A percentile compares a stretch with the other conserved stretches of the same genome.
phyloP scores from a whole-genome alignment of 495 filamentous ascomycete species.

The Lophiotrema nucula region DNA sequence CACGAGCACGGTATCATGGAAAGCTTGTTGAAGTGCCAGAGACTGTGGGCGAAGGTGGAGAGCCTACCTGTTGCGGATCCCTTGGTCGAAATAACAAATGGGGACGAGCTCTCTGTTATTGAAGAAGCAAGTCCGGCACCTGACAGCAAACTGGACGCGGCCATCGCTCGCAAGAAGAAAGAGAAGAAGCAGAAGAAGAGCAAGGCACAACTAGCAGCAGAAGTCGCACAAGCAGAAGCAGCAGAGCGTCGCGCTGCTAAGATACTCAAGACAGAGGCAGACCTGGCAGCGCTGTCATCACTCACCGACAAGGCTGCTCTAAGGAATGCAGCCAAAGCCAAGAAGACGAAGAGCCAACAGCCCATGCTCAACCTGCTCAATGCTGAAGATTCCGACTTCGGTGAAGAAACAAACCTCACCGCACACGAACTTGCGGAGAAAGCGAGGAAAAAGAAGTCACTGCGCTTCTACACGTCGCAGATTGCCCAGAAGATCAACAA shows the following conservation, averaged over 20 bases:
- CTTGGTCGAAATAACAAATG: conserved; percentile 41
- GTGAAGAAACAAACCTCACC: conserved; percentile 62
- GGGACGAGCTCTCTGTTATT: conserved; percentile 42
- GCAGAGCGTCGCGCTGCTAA: conserved; percentile 57
- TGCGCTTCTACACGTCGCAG: conserved; percentile 96
- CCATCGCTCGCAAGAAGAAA: conserved; percentile 20
- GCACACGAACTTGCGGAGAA: conserved; percentile 74
- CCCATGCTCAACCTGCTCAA: conserved; percentile 28
- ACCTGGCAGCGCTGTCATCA: conserved; percentile 64
- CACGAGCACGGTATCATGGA: conserved; percentile 88
- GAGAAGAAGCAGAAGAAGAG: conserved; percentile 35
- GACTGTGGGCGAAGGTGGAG: conserved; percentile 77
- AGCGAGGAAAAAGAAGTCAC: conserved; percentile 75
- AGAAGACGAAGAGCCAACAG: conserved; percentile 37
- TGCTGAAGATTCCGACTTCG: conserved; percentile 62
- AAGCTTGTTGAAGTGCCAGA: conserved; percentile 72
- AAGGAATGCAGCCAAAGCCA: conserved; percentile 39
- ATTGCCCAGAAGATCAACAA: conserved; percentile 89
- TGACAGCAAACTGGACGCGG: background rate
- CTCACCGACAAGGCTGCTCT: conserved; percentile 30
- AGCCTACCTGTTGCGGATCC: conserved; percentile 46
- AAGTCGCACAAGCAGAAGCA: conserved; percentile 52
- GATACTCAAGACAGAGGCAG: conserved; percentile 59
- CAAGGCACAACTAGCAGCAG: conserved; percentile 53
- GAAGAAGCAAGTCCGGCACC: conserved; percentile 34